Conservation (phyloP, 2,329 filamentous ascomycete genomes). For the Rhinocladiella mackenziei region DNA sequence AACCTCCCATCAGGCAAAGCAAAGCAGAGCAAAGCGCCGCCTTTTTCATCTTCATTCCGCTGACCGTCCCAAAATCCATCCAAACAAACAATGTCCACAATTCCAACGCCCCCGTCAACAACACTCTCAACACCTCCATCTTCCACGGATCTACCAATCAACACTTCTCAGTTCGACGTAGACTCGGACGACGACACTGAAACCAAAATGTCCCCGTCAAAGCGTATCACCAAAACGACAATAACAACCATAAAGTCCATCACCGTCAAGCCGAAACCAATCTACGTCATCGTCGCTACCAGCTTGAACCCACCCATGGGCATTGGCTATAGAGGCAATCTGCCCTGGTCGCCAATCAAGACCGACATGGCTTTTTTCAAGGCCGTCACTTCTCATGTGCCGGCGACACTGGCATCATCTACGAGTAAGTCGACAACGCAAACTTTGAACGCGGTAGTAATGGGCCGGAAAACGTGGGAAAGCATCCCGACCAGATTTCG, state of each 20-base stretch:
- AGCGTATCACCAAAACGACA: slow-evolving; percentile 24
- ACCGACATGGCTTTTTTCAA: slow-evolving; percentile 96
- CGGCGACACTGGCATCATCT: slow-evolving; percentile 31
- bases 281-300: slow-evolving; percentile 45
- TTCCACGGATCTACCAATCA: slow-evolving; percentile 21
- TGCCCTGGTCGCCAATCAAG: slow-evolving; percentile 86
- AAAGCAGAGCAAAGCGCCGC: too few species aligned
- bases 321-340: slow-evolving; percentile 71
- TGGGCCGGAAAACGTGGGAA: slow-evolving; percentile 97
- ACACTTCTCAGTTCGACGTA: slow-evolving; percentile 1
- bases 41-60: not conserved
- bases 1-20: too few species aligned
- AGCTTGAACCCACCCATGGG: slow-evolving; percentile 72
- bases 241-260: slow-evolving; percentile 20
- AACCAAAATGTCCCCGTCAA: slow-evolving; percentile 4
- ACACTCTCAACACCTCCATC: slow-evolving; percentile 26
- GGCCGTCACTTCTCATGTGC: slow-evolving; percentile 63
- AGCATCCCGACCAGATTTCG: slow-evolving; percentile 75
- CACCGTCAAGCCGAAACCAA: slow-evolving; percentile 22
- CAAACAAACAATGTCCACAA: slow-evolving; percentile 15
- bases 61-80: not conserved
- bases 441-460: slow-evolving; percentile 80
- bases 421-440: slow-evolving; percentile 29
- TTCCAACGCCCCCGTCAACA: slow-evolving; percentile 25
- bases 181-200: slow-evolving; percentile 6